phyloP scores from a whole-genome alignment of 2,329 filamentous ascomycete species.

The Esteya vermicola region DNA sequence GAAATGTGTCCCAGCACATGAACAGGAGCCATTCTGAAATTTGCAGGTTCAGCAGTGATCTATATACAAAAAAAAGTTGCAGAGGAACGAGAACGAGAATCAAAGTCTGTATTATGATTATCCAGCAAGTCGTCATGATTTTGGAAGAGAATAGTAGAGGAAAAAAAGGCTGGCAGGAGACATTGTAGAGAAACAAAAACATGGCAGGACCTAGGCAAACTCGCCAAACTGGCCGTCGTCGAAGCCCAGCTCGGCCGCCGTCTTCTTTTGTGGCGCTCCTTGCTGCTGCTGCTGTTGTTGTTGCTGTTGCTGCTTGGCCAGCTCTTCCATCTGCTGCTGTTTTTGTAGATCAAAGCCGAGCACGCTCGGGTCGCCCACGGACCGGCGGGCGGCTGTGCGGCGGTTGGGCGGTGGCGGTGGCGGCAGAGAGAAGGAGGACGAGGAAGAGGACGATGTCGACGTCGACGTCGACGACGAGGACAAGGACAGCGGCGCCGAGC shows the following conservation, averaged over 20 bases:
- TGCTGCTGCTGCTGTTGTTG: slow-evolving; percentile 25
- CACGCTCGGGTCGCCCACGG: slow-evolving; percentile 7
- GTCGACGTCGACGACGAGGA: slow-evolving; percentile 20
- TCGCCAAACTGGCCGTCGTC: slow-evolving; percentile 84
- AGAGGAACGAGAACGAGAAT: no score
- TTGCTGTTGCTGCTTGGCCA: slow-evolving; percentile 27
- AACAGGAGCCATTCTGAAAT: no score
- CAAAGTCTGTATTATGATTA: no score
- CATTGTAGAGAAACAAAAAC: neutral
- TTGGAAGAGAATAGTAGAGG: no score
- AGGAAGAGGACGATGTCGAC: slow-evolving; percentile 2
- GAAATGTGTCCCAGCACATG: no score
- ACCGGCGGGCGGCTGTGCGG: slow-evolving; percentile 15
- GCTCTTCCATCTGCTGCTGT: neutral
- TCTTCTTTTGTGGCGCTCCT: slow-evolving; percentile 33
- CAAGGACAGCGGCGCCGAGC: slow-evolving; percentile 31
- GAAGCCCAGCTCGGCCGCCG: slow-evolving; percentile 51
- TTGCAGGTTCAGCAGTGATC: no score
- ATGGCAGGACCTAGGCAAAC: slow-evolving; percentile 37
- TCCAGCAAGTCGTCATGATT: no score
- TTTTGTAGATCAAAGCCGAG: slow-evolving; percentile 2
- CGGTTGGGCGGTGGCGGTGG: slow-evolving; percentile 50
- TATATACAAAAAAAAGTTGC: no score
- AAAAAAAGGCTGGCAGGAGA: no score
- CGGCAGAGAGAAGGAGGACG: slow-evolving; percentile 27